phyloP scores from a whole-genome alignment of 2,329 filamentous ascomycete species.

The Penicillium capsulatum region DNA sequence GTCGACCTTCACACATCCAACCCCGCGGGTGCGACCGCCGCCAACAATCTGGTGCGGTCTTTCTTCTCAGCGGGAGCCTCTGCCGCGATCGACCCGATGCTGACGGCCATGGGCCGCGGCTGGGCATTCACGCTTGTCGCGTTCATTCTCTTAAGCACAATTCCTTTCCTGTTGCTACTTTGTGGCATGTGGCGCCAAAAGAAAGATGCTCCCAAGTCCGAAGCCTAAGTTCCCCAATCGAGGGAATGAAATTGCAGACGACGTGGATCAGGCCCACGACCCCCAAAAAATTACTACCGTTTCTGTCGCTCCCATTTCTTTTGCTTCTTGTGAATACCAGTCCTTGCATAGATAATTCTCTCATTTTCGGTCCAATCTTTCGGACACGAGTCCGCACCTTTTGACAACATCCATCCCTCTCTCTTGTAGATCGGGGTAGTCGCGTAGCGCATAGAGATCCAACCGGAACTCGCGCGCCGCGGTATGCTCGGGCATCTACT shows the following conservation, averaged over 20 bases:
- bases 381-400: too few relatives aligned
- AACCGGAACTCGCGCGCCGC: not conserved
- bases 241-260: too few relatives aligned
- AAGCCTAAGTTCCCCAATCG: too few relatives aligned
- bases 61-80: constrained; percentile 17
- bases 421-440: not conserved
- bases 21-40: constrained; percentile 16
- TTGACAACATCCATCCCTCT: not conserved
- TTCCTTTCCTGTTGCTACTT: constrained; percentile 10
- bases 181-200: constrained; percentile 4
- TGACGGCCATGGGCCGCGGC: constrained; percentile 15
- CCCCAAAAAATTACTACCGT: too few relatives aligned
- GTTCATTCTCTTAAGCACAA: constrained; percentile 9
- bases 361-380: too few relatives aligned
- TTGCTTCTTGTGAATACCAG: too few relatives aligned
- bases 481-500: not conserved
- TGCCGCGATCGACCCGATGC: constrained; percentile 17
- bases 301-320: too few relatives aligned
- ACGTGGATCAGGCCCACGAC: too few relatives aligned
- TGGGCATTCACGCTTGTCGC: constrained; percentile 18
- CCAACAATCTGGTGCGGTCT: constrained; percentile 17
- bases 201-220: too few relatives aligned
- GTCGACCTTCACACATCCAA: constrained; percentile 12
- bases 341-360: too few relatives aligned
- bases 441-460: not conserved